Conservation (phyloP, 192 early-diverging fungal genomes). For the Martensiomyces pterosporus region DNA sequence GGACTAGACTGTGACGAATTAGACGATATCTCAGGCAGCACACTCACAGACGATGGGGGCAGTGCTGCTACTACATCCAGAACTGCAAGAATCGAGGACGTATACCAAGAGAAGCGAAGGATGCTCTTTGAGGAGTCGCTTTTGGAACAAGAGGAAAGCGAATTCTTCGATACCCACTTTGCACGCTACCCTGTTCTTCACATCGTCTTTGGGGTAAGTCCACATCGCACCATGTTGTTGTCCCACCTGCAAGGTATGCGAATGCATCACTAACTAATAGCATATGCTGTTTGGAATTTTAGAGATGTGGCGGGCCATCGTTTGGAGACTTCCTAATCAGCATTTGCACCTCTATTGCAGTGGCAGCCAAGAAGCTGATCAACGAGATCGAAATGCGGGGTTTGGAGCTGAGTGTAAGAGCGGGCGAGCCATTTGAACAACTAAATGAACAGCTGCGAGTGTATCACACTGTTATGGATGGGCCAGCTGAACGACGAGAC, state of each 20-base stretch:
- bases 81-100: no score
- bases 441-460: background rate
- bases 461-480: background rate
- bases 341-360: no score
- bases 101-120: slow-evolving; percentile 19
- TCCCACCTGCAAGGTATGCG: slow-evolving; percentile 12
- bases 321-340: no score
- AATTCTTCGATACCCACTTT: slow-evolving; percentile 33
- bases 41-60: background rate
- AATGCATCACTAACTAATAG: background rate
- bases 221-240: slow-evolving; percentile 7
- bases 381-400: no score
- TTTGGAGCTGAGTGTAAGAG: no score
- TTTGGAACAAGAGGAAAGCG: slow-evolving; percentile 18
- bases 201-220: slow-evolving; percentile 18
- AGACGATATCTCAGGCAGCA: slow-evolving; percentile 7
- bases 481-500: background rate
- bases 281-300: slow-evolving; percentile 2
- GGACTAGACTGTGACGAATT: slow-evolving; percentile 11
- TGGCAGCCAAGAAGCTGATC: no score
- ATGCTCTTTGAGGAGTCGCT: slow-evolving; percentile 26
- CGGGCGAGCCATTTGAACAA: no score
- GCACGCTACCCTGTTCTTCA: slow-evolving; percentile 37
- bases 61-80: no score
- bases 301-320: no score